Evolutionary conservation across 768 basidiomycete species (phyloP).

Genomic region (Tricholoma matsutake): DNA sequence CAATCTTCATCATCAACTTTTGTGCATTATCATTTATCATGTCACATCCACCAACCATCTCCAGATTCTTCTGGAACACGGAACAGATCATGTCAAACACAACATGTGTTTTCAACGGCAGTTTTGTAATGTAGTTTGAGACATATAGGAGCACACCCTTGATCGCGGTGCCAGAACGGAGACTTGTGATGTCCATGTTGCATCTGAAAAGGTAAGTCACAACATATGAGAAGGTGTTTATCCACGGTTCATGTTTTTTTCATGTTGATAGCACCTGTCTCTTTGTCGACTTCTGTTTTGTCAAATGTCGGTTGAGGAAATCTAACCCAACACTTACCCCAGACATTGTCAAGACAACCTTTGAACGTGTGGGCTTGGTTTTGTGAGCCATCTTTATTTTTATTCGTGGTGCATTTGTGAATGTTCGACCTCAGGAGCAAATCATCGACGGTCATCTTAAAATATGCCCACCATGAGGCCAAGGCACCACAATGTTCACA

Average conservation of each 20-base stretch:
- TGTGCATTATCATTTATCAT: slow-evolving; percentile 31
- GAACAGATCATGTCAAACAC: slow-evolving; percentile 31
- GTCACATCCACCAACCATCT: too few species aligned
- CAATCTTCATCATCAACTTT: too few species aligned
- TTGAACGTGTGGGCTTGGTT: slow-evolving; percentile 27
- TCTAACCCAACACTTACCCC: too few species aligned
- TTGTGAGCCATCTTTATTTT: slow-evolving; percentile 11
- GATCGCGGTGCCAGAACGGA: slow-evolving; percentile 37
- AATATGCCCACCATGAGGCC: slow-evolving; percentile 14
- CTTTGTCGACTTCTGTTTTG: slow-evolving; percentile 21
- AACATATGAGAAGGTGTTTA: slow-evolving; percentile 22
- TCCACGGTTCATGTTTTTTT: slow-evolving; percentile 32
- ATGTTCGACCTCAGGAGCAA: slow-evolving; percentile 27
- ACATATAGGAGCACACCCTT: slow-evolving; percentile 19
- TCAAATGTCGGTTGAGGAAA: slow-evolving; percentile 17
- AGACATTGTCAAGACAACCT: too few species aligned
- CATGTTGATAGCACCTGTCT: slow-evolving; percentile 26
- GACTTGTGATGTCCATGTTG: slow-evolving; percentile 37
- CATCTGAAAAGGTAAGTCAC: slow-evolving; percentile 33
- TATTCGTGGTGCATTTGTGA: slow-evolving; percentile 20
- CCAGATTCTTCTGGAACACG: slow-evolving; percentile 6
- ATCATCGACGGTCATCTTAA: slow-evolving; percentile 23
- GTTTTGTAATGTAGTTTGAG: slow-evolving; percentile 44
- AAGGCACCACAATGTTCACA: neutral
- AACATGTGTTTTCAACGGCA: slow-evolving; percentile 32